phyloP scores from a whole-genome alignment of 1,284 basidiomycete genomes.

The Lignosus rhinocerotis region DNA sequence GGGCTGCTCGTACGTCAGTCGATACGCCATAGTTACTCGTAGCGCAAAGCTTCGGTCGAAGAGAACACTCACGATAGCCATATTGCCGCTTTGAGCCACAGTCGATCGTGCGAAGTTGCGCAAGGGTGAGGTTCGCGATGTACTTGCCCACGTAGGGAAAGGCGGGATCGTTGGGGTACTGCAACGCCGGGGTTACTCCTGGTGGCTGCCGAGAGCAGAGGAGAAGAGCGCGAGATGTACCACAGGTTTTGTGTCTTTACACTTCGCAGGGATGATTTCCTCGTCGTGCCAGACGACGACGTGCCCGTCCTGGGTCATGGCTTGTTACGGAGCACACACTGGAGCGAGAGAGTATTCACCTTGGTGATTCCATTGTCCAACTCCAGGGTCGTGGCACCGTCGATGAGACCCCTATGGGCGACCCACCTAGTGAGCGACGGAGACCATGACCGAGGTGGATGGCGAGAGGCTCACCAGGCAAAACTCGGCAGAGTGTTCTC shows the following conservation, averaged over 20 bases:
- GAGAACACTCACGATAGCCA: slow-evolving; percentile 55
- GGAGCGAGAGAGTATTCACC: slow-evolving; percentile 35
- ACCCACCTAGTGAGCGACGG: slow-evolving; percentile 2
- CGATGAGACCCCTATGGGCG: slow-evolving; percentile 61
- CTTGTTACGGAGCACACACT: slow-evolving; percentile 2
- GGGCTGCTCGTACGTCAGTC: slow-evolving; percentile 39
- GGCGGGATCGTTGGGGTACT: slow-evolving; percentile 55
- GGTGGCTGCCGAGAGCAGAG: not conserved
- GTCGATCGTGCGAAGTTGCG: slow-evolving; percentile 76
- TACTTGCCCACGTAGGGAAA: slow-evolving; percentile 76
- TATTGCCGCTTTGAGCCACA: slow-evolving; percentile 70
- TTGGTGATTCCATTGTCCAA: slow-evolving; percentile 77
- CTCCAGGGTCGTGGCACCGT: slow-evolving; percentile 75
- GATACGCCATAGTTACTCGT: not conserved
- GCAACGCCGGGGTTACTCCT: slow-evolving; percentile 4
- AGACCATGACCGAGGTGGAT: not conserved
- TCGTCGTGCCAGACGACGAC: slow-evolving; percentile 83
- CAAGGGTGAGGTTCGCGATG: slow-evolving; percentile 74
- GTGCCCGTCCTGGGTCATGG: slow-evolving; percentile 56
- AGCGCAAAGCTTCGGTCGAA: not conserved
- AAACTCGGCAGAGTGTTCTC: slow-evolving; percentile 73
- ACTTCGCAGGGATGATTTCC: slow-evolving; percentile 60
- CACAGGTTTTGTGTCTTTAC: slow-evolving; percentile 62
- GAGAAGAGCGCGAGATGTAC: slow-evolving; percentile 38
- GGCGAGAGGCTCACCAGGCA: slow-evolving; percentile 54